These are phyloP conservation scores for Metschnikowia continentalis DNA, from an alignment of 805 yeast genomes.

Conservation along the genomic window DNA sequence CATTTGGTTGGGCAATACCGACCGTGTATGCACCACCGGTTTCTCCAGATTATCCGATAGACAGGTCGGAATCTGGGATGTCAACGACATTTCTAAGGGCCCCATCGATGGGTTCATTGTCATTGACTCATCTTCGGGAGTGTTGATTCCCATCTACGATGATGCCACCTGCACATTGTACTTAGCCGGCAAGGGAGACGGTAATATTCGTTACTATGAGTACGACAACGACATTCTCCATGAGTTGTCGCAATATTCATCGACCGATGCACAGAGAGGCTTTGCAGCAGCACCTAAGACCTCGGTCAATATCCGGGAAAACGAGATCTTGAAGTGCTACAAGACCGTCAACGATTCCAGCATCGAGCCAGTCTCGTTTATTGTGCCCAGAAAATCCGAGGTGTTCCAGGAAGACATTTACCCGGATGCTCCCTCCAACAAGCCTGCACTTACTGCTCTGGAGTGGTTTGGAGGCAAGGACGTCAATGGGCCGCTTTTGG, in stretches of 20 bases:
- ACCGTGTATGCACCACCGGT: slow-evolving; percentile 89
- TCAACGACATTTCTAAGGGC: slow-evolving; percentile 66
- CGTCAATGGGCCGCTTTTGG: slow-evolving; percentile 76
- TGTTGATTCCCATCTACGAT: slow-evolving; percentile 87
- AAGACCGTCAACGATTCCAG: slow-evolving; percentile 83
- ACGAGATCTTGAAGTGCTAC: slow-evolving; percentile 77
- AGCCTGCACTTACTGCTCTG: slow-evolving; percentile 71
- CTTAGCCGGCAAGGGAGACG: slow-evolving; percentile 97
- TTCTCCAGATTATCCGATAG: slow-evolving; percentile 90
- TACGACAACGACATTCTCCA: slow-evolving; percentile 77
- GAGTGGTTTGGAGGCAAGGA: slow-evolving; percentile 80
- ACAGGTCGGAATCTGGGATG: slow-evolving; percentile 93
- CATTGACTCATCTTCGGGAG: slow-evolving; percentile 89
- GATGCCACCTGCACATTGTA: slow-evolving; percentile 74
- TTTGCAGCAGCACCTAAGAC: slow-evolving; percentile 86
- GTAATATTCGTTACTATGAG: slow-evolving; percentile 92
- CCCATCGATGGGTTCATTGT: slow-evolving; percentile 86
- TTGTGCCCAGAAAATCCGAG: slow-evolving; percentile 92
- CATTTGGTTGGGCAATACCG: slow-evolving; percentile 83
- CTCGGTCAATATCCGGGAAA: slow-evolving; percentile 71
- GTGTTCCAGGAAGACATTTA: slow-evolving; percentile 89
- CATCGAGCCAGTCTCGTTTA: slow-evolving; percentile 88
- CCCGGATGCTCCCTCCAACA: slow-evolving; percentile 81
- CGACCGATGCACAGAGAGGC: slow-evolving; percentile 94
- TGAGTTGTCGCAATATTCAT: slow-evolving; percentile 83